Evolutionary conservation across 805 yeast species (phyloP), one percentile per base, ranked within the genome.

Genomic region (Candida chilensis): DNA sequence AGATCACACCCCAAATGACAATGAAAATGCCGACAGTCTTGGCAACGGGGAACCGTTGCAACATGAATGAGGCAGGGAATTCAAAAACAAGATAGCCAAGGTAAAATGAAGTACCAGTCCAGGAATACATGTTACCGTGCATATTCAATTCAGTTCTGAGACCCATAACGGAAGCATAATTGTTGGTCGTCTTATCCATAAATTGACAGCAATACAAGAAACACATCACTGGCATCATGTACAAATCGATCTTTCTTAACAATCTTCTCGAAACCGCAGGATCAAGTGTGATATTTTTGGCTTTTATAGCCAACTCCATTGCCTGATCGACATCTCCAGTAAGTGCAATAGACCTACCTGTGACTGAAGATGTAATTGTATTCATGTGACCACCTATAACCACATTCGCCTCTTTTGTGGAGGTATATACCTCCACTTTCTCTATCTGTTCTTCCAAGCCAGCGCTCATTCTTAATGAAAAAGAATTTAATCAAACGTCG

Each of bases 1-100:
- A 50, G 11, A 74, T 47, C 18, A 47, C 41, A 15, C 86, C 86
- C 87, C 88, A 80, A 0, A 70, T 26, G n/a, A 74, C 42, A 24
- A 78, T 64, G 35, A 67, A 64, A 2, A 49, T 36, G 7, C 71
- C 55, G 3, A 68, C 57, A 4, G 73, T 51, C 38, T 70, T 73
- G 4, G 75, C 64, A 37, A 79, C 60, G 3, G 78, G 80, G 31
- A 74, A 66, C 32, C 57, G 59, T 47, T 80, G 87, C 16, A 76
- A 44, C 2, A 64, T 29, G 28, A 54, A 43, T 7, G 60, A 48
- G 3, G 69, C 63, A 4, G 76, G 71, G 32, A 68, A 51, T 39
- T 73, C 78, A 42, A 74, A 77, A 7, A 55, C 57, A 29, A 80
- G 48, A 45, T 78, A 81, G 3, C 87, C 88, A 24, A 80, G 47